phyloP scores from a whole-genome alignment of 208 protist genomes.

The Acanthamoeba pearcei region DNA sequence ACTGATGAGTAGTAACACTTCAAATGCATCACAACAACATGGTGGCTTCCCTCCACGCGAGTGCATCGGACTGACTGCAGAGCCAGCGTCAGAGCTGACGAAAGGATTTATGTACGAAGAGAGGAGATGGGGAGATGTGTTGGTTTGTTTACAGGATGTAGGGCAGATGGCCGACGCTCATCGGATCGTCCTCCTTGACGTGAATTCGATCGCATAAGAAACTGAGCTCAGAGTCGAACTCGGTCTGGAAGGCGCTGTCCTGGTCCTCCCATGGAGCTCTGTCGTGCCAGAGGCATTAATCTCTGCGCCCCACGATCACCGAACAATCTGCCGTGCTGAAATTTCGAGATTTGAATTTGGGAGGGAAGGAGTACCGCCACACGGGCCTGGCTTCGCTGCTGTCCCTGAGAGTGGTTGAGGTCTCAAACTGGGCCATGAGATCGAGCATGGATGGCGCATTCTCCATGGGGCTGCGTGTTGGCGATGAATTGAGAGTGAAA shows the following conservation, averaged over 20 bases:
- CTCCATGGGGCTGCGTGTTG: background rate
- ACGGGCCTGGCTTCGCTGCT: slow-evolving; percentile 38
- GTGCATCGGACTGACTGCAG: no score
- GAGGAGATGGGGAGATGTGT: background rate
- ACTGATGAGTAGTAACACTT: background rate
- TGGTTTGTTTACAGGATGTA: slow-evolving; percentile 54
- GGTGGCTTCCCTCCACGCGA: background rate
- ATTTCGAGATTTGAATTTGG: background rate
- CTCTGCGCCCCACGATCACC: background rate
- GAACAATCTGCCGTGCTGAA: background rate
- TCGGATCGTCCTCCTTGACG: slow-evolving; percentile 32
- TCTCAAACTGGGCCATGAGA: slow-evolving; percentile 30
- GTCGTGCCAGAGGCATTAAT: background rate
- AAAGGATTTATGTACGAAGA: background rate
- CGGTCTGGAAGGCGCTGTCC: slow-evolving; percentile 48
- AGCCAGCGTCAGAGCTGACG: background rate
- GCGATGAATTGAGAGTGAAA: slow-evolving; percentile 12
- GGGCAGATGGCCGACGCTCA: slow-evolving; percentile 20
- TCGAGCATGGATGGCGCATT: slow-evolving; percentile 52
- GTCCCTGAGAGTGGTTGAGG: slow-evolving; percentile 14
- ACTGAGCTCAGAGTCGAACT: slow-evolving; percentile 54
- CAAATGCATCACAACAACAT: background rate
- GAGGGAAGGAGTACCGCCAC: background rate
- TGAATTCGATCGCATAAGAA: slow-evolving; percentile 43
- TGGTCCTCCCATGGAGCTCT: slow-evolving; percentile 46